These are phyloP conservation scores for Claviceps spartinae DNA, from an alignment of 2,329 filamentous ascomycete genomes.

Conservation along the genomic window DNA sequence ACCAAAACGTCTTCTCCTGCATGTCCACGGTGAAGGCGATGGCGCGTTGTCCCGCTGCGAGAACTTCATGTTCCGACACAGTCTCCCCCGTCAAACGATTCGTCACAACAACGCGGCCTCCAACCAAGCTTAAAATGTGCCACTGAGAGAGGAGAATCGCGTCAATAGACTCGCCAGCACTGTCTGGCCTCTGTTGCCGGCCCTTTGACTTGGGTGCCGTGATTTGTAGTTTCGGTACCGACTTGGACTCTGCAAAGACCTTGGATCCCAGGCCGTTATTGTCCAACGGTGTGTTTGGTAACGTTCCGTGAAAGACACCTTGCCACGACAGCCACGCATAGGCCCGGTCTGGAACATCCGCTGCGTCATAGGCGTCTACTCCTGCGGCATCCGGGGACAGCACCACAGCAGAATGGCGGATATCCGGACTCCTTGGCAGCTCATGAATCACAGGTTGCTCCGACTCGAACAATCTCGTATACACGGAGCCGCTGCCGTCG, in stretches of 20 bases:
- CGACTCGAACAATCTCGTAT: constrained; percentile 73
- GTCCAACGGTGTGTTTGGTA: constrained; percentile 48
- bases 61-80: constrained; percentile 76
- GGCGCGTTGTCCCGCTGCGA: constrained; percentile 64
- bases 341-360: constrained; percentile 51
- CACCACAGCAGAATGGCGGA: constrained; percentile 49
- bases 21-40: constrained; percentile 80
- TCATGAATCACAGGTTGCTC: constrained; percentile 72
- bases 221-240: constrained; percentile 62
- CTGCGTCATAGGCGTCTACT: constrained; percentile 36
- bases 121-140: constrained; percentile 76
- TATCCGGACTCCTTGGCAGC: constrained; percentile 41
- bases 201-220: constrained; percentile 51
- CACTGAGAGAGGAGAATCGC: constrained; percentile 83
- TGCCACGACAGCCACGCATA: constrained; percentile 88
- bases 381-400: constrained; percentile 64
- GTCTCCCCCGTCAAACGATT: constrained; percentile 78
- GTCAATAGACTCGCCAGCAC: constrained; percentile 50
- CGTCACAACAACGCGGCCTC: constrained; percentile 68
- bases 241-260: constrained; percentile 66
- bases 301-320: constrained; percentile 75
- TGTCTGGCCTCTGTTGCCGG: constrained; percentile 48
- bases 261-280: constrained; percentile 52
- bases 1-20: constrained; percentile 95
- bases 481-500: constrained; percentile 75